Evolutionary conservation across 1,284 basidiomycete genomes (phyloP).

Genomic region (Tranzscheliella williamsii): DNA sequence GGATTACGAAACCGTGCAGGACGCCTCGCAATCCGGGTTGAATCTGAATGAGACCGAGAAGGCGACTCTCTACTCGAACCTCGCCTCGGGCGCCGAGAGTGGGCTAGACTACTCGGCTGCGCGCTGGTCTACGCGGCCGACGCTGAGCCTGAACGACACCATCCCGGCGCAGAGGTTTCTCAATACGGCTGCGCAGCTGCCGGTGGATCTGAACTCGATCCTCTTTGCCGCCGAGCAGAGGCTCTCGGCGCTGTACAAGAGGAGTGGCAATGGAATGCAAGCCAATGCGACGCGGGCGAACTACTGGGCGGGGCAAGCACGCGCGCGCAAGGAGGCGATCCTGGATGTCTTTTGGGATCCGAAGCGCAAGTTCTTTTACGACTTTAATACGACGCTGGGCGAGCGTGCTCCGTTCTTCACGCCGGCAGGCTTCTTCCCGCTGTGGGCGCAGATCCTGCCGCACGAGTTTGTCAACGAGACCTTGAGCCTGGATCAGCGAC

Average conservation of each 20-base stretch:
- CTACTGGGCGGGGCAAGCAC: slow-evolving; percentile 69
- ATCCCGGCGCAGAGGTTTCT: slow-evolving; percentile 71
- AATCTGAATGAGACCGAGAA: slow-evolving; percentile 65
- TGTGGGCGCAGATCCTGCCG: slow-evolving; percentile 84
- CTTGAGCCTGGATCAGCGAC: slow-evolving; percentile 48
- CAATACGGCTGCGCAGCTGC: slow-evolving; percentile 72
- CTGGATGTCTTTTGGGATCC: slow-evolving; percentile 85
- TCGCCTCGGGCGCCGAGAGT: slow-evolving; percentile 82
- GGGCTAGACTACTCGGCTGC: slow-evolving; percentile 64
- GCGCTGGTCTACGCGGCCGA: slow-evolving; percentile 66
- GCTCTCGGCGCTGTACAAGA: slow-evolving; percentile 64
- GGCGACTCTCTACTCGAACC: slow-evolving; percentile 78
- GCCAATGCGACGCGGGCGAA: slow-evolving; percentile 59
- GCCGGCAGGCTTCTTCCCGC: slow-evolving; percentile 77
- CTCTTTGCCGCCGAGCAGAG: slow-evolving; percentile 65
- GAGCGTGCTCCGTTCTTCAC: slow-evolving; percentile 66
- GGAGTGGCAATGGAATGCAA: slow-evolving; percentile 64
- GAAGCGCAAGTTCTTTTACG: slow-evolving; percentile 81
- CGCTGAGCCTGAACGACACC: slow-evolving; percentile 63
- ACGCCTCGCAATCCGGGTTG: slow-evolving; percentile 66
- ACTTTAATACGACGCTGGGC: slow-evolving; percentile 65
- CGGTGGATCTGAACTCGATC: slow-evolving; percentile 81
- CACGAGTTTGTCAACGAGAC: slow-evolving; percentile 68
- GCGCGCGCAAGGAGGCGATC: slow-evolving; percentile 70
- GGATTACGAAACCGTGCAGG: slow-evolving; percentile 75